A percentile compares a stretch with the other conserved stretches of the same genome.
These are phyloP conservation scores for Cyberlindnera americana DNA, from an alignment of 805 yeast species.

Conservation along the genomic window DNA sequence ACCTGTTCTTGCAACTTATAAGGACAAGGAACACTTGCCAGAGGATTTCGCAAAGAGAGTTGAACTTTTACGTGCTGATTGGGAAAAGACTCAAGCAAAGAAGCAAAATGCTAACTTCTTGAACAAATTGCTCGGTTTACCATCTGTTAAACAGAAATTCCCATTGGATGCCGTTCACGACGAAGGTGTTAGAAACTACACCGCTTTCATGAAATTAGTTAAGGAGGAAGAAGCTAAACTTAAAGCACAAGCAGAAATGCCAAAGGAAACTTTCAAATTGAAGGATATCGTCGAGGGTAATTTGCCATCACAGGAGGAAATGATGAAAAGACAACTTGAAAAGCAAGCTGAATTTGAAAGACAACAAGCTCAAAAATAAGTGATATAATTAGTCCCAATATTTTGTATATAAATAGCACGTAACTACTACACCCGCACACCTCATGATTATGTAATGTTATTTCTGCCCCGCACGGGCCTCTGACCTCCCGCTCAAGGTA, in stretches of 20 bases:
- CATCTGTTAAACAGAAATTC: slow-evolving; percentile 42
- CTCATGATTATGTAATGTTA: no score
- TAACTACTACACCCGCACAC: no score
- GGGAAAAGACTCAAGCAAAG: slow-evolving; percentile 50
- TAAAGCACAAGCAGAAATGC: slow-evolving; percentile 68
- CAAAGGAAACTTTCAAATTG: slow-evolving; percentile 78
- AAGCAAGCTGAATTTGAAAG: slow-evolving; percentile 37
- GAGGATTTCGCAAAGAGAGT: slow-evolving; percentile 83
- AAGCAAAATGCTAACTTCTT: slow-evolving; percentile 47
- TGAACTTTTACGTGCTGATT: slow-evolving; percentile 64
- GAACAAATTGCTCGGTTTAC: slow-evolving; percentile 62
- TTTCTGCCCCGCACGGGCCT: no score
- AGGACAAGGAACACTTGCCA: slow-evolving; percentile 62
- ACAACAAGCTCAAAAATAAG: slow-evolving; percentile 12
- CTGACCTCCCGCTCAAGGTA: no score
- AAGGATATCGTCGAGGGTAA: slow-evolving; percentile 85
- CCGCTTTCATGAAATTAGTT: slow-evolving; percentile 73
- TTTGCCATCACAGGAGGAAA: slow-evolving; percentile 70
- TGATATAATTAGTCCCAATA: no score
- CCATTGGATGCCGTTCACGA: slow-evolving; percentile 88
- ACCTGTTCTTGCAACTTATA: slow-evolving; percentile 74
- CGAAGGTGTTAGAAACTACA: slow-evolving; percentile 87
- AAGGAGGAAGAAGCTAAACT: slow-evolving; percentile 74
- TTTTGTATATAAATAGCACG: background rate
- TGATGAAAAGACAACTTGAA: slow-evolving; percentile 39